Conservation (phyloP, 2,329 filamentous ascomycete species). For the Penicillium sclerotiorum region DNA sequence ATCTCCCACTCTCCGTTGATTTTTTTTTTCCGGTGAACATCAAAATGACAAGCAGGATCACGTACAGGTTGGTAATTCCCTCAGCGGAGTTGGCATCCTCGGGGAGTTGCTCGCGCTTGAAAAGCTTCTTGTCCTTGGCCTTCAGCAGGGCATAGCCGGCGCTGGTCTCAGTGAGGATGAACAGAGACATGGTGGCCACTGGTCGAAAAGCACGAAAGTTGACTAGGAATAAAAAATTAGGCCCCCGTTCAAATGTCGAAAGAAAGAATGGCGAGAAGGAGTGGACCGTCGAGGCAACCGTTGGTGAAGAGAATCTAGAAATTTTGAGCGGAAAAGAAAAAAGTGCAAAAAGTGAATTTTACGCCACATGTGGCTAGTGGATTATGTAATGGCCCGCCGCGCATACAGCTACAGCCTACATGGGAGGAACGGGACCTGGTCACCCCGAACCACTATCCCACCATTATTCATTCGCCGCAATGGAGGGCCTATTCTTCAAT, state of each 20-base stretch:
- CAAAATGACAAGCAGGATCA: conserved; percentile 24
- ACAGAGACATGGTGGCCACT: conserved; percentile 72
- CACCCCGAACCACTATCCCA: conserved; percentile 2
- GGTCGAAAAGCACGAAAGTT: conserved; percentile 26
- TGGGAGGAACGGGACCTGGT: background rate
- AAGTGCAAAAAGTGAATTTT: conserved; percentile 38
- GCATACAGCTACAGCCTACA: background rate
- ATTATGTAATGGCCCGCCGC: conserved; percentile 33
- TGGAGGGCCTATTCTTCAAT: conserved; percentile 95
- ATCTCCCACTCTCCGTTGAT: conserved; percentile 9
- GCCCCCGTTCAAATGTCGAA: conserved; percentile 27
- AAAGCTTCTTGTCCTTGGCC: conserved; percentile 96
- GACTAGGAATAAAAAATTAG: conserved; percentile 11
- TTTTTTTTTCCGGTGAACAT: background rate
- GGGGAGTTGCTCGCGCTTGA: conserved; percentile 81
- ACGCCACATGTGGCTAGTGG: conserved; percentile 35
- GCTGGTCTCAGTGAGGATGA: conserved; percentile 91
- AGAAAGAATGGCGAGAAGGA: conserved; percentile 27
- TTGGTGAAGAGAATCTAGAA: conserved; percentile 36
- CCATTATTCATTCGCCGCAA: conserved; percentile 44
- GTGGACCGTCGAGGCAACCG: conserved; percentile 37
- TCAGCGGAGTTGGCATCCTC: conserved; percentile 77
- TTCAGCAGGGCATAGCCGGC: conserved; percentile 98
- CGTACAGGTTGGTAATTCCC: conserved; percentile 82
- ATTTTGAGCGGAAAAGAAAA: conserved; percentile 39